Evolutionary conservation across 805 yeast species (phyloP), one percentile per base, ranked within the genome.

Genomic region (Wickerhamiella parazyma): DNA sequence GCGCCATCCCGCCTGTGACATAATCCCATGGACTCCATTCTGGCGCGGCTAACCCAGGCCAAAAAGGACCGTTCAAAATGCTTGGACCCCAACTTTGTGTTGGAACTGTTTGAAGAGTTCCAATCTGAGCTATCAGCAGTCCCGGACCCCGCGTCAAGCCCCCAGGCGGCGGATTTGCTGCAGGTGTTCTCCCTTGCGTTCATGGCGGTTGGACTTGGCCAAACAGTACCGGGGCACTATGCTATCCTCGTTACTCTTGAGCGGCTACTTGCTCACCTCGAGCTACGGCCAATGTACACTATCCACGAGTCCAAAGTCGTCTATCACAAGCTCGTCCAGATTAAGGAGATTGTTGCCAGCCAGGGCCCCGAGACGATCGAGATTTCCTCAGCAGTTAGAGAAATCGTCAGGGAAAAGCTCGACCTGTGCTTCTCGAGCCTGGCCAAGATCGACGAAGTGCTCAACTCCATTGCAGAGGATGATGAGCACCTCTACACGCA

Each of bases 161-260:
- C 20, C 16, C 31, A 45, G 12, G 37, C 45, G n/a, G 12, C 22
- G 22, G 54, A 54, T 17, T 29, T 45, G 16, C 29, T 47, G 10
- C 46, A 89, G 60, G 64, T 91, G 38, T 64, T 89, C 36, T 80
- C 94, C 11, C 68, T 91, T 41, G 80, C 91, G 51, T 84, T 87
- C 61, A 74, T 89, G 55, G 84, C 97, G 2, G 91, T 93, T 47
- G 99, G 99, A 2, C 67, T 85, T 53, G 80, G 81, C 38, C 79
- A 85, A 52, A 73, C 85, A 28, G 94, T 95, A 1, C 95, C 97
- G 1, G 95, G 96, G 4, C 83, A 95, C 1, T 91, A 82, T 62
- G 89, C 94, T 5, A 82, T 94, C 3, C 65, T 89, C 34, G 71
- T 86, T 34, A 85, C 97, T 0, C 94, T 91, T 17, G 80, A 79